Conservation (phyloP, 768 basidiomycete species). For the Panaeolus papilionaceus region DNA sequence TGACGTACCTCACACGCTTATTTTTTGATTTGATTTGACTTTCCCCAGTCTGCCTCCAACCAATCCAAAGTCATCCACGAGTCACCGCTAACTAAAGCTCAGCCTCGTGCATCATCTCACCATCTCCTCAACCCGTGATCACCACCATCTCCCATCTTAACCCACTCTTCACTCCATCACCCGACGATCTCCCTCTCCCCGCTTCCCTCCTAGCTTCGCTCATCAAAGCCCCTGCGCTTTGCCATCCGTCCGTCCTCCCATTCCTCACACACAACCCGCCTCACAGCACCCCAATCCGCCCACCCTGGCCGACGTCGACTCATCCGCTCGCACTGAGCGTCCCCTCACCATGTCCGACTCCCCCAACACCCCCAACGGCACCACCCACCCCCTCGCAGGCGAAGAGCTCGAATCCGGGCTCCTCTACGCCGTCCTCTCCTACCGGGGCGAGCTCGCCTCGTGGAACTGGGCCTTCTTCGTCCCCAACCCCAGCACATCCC, state of each 20-base stretch:
- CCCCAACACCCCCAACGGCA: conserved; percentile 23
- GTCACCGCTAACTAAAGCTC: too few species aligned
- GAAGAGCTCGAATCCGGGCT: conserved; percentile 45
- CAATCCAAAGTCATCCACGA: too few species aligned
- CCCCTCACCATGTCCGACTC: conserved; percentile 15
- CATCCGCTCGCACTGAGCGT: background rate
- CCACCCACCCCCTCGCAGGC: conserved; percentile 31
- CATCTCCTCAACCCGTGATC: background rate
- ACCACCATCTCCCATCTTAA: background rate
- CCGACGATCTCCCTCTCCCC: too few species aligned
- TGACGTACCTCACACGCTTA: too few species aligned
- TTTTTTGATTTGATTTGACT: too few species aligned
- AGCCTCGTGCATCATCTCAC: too few species aligned
- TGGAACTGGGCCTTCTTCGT: conserved; percentile 61
- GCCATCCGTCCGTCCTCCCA: too few species aligned
- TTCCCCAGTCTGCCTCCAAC: too few species aligned
- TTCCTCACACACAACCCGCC: too few species aligned
- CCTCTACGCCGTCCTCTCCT: conserved; percentile 52
- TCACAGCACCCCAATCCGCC: background rate
- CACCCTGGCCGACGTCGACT: conserved; percentile 4
- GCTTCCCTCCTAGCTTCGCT: too few species aligned
- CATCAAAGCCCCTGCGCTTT: too few species aligned
- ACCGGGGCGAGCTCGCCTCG: conserved; percentile 51
- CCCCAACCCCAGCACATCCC: conserved; percentile 42
- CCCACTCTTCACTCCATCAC: background rate